A percentile compares a stretch with the other conserved stretches of the same genome.
Conservation (phyloP, 2,329 filamentous ascomycete species). For the Sclerotiophoma versabilis region DNA sequence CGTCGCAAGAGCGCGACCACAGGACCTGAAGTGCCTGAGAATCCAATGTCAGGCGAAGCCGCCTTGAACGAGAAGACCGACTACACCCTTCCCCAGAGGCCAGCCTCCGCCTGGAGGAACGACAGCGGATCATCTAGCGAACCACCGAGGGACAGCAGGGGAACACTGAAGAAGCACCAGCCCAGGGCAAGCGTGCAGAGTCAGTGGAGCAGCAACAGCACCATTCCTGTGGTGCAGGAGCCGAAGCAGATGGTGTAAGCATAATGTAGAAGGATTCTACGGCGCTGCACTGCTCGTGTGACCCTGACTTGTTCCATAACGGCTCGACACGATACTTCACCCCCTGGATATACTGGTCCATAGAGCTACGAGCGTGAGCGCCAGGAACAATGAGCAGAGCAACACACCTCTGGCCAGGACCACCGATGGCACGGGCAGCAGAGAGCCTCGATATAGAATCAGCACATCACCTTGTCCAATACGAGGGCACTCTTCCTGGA, state of each 20-base stretch:
- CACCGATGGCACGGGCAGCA: too few species aligned
- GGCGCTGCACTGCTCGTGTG: background rate
- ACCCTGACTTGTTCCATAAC: background rate
- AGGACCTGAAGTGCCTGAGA: conserved; percentile 7
- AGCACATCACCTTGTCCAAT: too few species aligned
- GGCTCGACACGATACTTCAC: background rate
- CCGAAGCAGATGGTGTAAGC: conserved; percentile 35
- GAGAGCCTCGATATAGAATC: too few species aligned
- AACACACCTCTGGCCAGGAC: background rate
- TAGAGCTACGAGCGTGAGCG: too few species aligned
- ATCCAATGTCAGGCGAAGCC: conserved; percentile 8
- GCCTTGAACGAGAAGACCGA: conserved; percentile 23
- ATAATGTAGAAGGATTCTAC: background rate
- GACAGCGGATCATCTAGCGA: conserved; percentile 26
- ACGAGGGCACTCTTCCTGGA: too few species aligned
- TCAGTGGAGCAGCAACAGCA: conserved; percentile 25
- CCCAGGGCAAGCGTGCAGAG: conserved; percentile 22
- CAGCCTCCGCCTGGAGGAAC: conserved; percentile 10
- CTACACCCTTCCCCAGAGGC: conserved; percentile 23
- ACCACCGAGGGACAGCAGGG: conserved; percentile 8
- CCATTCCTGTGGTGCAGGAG: conserved; percentile 22
- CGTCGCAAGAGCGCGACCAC: conserved; percentile 26
- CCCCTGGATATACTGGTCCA: background rate
- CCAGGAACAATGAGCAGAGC: too few species aligned
- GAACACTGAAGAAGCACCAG: conserved; percentile 14